phyloP scores from a whole-genome alignment of 192 early-diverging fungal genomes.

The Rhizoclosmatium sp. region DNA sequence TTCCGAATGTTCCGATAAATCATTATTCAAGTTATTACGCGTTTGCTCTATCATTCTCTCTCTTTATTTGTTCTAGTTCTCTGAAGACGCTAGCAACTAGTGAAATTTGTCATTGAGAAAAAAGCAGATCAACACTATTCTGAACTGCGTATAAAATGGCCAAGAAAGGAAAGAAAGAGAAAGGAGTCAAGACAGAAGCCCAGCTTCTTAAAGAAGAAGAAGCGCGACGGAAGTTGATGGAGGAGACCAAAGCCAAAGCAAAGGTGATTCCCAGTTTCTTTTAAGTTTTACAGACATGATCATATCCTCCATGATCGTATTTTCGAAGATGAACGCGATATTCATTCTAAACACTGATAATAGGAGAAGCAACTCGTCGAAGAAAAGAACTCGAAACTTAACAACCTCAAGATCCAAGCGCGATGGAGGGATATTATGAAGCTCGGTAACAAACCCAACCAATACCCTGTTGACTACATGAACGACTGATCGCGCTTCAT shows the following conservation, averaged over 20 bases:
- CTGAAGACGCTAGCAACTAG: too few relatives aligned
- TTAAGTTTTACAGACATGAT: not conserved
- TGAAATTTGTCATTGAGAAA: not conserved
- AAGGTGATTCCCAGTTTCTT: conserved; percentile 45
- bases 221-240: conserved; percentile 50
- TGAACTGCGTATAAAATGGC: conserved; percentile 3
- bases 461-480: not conserved
- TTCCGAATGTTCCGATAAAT: too few relatives aligned
- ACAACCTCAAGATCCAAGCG: conserved; percentile 64
- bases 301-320: not conserved
- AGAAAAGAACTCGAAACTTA: conserved; percentile 62
- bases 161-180: conserved; percentile 63
- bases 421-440: conserved; percentile 73
- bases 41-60: too few relatives aligned
- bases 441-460: conserved; percentile 40
- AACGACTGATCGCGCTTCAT: not conserved
- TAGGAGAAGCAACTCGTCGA: conserved; percentile 59
- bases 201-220: conserved; percentile 62
- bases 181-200: conserved; percentile 57
- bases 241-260: conserved; percentile 59
- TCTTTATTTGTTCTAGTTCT: too few relatives aligned
- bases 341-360: not conserved
- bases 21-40: too few relatives aligned
- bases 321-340: not conserved
- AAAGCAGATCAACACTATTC: not conserved